Conservation (phyloP, 2,329 filamentous ascomycete species). For the Pyricularia sp. region DNA sequence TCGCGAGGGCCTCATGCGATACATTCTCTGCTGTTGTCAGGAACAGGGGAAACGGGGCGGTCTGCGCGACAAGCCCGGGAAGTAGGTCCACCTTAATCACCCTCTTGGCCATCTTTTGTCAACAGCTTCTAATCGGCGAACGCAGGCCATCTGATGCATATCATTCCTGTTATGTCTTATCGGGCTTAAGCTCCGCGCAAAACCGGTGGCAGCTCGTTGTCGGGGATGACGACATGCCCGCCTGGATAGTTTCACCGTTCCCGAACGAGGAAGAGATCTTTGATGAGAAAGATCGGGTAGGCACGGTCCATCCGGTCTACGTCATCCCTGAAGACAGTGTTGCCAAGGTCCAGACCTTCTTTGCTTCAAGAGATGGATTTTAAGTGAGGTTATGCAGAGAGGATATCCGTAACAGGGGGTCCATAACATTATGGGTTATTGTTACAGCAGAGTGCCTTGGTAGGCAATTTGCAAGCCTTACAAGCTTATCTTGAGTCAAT, state of each 20-base stretch:
- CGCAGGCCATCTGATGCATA: constrained; percentile 74
- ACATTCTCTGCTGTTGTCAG: constrained; percentile 86
- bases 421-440: not conserved
- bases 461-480: not conserved
- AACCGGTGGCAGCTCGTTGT: constrained; percentile 46
- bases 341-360: constrained; percentile 56
- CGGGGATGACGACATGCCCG: constrained; percentile 5
- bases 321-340: constrained; percentile 67
- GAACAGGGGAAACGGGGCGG: constrained; percentile 63
- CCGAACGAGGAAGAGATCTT: constrained; percentile 51
- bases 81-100: constrained; percentile 42
- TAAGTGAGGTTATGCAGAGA: constrained; percentile 17
- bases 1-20: constrained; percentile 75
- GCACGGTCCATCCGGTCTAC: constrained; percentile 72
- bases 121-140: constrained; percentile 1
- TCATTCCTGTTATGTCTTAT: constrained; percentile 86
- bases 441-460: not conserved
- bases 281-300: constrained; percentile 61
- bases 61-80: constrained; percentile 86
- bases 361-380: constrained; percentile 47
- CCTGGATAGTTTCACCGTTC: constrained; percentile 38
- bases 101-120: constrained; percentile 5
- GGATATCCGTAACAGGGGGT: not conserved
- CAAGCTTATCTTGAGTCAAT: not conserved
- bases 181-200: constrained; percentile 75